phyloP scores from a whole-genome alignment of 352 stramenopile species.

The Globisporangium yorkense region DNA sequence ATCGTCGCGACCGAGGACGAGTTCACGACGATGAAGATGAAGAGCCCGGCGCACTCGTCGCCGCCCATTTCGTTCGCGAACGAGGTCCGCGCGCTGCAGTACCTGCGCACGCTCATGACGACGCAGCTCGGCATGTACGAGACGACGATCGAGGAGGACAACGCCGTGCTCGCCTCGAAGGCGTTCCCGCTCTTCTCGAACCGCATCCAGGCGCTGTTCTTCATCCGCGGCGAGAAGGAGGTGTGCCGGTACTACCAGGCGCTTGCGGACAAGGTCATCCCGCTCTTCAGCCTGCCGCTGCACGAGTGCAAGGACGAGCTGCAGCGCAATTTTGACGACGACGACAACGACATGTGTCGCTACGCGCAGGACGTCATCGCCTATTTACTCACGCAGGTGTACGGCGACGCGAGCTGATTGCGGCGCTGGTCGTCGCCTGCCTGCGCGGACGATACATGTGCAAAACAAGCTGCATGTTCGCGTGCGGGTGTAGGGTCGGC shows the following conservation, averaged over 20 bases:
- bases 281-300: constrained; percentile 75
- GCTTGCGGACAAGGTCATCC: constrained; percentile 77
- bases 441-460: not conserved
- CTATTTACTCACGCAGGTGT: constrained; percentile 84
- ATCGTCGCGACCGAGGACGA: constrained; percentile 83
- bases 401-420: constrained; percentile 53
- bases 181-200: constrained; percentile 82
- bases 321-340: constrained; percentile 66
- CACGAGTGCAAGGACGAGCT: constrained; percentile 62
- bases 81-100: constrained; percentile 72
- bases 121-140: constrained; percentile 75
- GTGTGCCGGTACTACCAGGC: constrained; percentile 79
- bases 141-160: constrained; percentile 85
- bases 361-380: constrained; percentile 86
- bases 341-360: constrained; percentile 79
- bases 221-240: constrained; percentile 87
- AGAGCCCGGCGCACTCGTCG: constrained; percentile 67
- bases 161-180: constrained; percentile 74
- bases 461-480: no score
- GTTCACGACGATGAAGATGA: constrained; percentile 79
- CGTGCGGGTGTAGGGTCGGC: no score
- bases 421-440: not conserved
- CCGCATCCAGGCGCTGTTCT: constrained; percentile 83
- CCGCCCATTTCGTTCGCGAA: constrained; percentile 84
- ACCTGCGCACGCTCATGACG: constrained; percentile 72